Evolutionary conservation across 2,329 filamentous ascomycete genomes (phyloP).

Genomic region (Phaeophleospora eucalypticola): DNA sequence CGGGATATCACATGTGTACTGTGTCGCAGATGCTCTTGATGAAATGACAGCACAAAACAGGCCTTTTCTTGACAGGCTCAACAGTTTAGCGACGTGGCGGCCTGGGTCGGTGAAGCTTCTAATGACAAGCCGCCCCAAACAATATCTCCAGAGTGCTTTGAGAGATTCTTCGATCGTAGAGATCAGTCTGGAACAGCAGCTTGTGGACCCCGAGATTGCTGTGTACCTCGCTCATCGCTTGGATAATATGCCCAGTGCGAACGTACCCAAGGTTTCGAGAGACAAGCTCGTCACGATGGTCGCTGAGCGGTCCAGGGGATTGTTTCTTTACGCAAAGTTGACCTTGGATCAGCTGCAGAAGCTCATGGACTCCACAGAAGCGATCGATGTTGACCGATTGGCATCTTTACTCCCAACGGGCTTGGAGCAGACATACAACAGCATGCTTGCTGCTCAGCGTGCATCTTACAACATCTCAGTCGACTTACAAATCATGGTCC

Average conservation of each 20-base stretch:
- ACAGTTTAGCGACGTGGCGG: neutral
- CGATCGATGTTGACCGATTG: neutral
- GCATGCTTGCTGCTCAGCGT: neutral
- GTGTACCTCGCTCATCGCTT: neutral
- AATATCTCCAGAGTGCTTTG: neutral
- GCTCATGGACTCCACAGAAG: neutral
- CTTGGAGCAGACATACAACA: neutral
- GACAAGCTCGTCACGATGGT: neutral
- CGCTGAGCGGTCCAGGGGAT: neutral
- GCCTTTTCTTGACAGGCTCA: neutral
- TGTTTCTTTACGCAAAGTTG: neutral
- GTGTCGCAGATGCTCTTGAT: neutral
- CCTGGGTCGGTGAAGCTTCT: neutral
- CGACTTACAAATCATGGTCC: neutral
- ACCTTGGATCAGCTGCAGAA: neutral
- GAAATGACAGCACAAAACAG: neutral
- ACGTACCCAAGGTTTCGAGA: neutral
- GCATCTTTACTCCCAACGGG: neutral
- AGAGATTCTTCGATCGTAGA: neutral
- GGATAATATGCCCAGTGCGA: neutral
- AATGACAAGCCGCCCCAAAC: neutral
- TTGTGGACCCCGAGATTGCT: neutral
- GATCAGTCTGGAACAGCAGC: neutral
- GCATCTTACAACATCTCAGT: neutral
- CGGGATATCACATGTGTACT: neutral